A percentile compares a stretch with the other conserved stretches of the same genome.
Evolutionary conservation across 2,329 filamentous ascomycete genomes (phyloP).

Genomic region (Acephala macrosclerotiorum): DNA sequence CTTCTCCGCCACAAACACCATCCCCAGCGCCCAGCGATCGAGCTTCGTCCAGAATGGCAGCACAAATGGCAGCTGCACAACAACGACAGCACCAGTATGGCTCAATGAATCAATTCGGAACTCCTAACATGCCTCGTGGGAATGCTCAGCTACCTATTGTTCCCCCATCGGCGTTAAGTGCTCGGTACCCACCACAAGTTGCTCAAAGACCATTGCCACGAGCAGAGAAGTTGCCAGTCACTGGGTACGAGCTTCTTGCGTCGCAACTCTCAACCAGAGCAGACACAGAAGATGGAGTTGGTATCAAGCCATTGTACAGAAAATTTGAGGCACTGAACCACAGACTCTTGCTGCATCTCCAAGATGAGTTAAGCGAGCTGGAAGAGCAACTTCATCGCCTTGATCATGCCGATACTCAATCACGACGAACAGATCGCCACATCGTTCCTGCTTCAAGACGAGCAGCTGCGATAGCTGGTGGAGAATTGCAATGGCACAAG

Average conservation of each 20-base stretch:
- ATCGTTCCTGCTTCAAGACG: slow-evolving; percentile 67
- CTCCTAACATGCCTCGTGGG: slow-evolving; percentile 51
- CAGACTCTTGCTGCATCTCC: slow-evolving; percentile 80
- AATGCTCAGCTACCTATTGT: slow-evolving; percentile 44
- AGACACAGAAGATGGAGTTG: slow-evolving; percentile 25
- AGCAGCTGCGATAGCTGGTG: slow-evolving; percentile 56
- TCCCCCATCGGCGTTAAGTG: slow-evolving; percentile 47
- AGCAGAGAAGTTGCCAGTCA: slow-evolving; percentile 53
- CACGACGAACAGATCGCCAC: slow-evolving; percentile 33
- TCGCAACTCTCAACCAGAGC: slow-evolving; percentile 52
- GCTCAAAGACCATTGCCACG: slow-evolving; percentile 39
- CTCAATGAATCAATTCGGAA: slow-evolving; percentile 37
- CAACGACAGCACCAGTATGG: slow-evolving; percentile 39
- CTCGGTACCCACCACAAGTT: slow-evolving; percentile 45
- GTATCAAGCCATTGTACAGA: slow-evolving; percentile 72
- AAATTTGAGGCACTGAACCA: slow-evolving; percentile 85
- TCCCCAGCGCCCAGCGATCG: slow-evolving; percentile 28
- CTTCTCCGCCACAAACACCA: slow-evolving; percentile 7
- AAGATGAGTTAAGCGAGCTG: slow-evolving; percentile 83
- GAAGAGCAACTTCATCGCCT: slow-evolving; percentile 78
- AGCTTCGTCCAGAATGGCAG: slow-evolving; percentile 40
- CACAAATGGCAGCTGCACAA: slow-evolving; percentile 42
- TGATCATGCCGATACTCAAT: slow-evolving; percentile 65
- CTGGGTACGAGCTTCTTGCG: slow-evolving; percentile 70
- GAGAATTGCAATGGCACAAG: slow-evolving; percentile 65